These are phyloP conservation scores for Lactarius tabidus DNA, from an alignment of 768 basidiomycete species.

Conservation along the genomic window DNA sequence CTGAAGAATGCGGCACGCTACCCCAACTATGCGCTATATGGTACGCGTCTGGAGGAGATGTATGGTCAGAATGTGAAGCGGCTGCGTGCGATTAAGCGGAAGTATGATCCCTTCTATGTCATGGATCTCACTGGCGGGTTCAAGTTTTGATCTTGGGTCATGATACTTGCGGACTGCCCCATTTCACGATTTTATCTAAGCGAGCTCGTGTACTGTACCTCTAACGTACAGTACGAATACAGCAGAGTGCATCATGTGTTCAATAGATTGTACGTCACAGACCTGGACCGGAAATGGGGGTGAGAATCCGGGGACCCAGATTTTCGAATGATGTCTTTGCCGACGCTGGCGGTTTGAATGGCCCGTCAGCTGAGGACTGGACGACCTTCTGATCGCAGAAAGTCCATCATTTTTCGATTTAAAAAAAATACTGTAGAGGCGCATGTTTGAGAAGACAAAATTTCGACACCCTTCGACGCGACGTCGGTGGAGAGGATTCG, in stretches of 20 bases:
- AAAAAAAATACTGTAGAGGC: background rate
- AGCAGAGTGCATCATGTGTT: background rate
- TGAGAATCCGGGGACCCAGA: background rate
- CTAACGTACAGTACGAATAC: no score
- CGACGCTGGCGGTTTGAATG: no score
- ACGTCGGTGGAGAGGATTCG: no score
- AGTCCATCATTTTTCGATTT: background rate
- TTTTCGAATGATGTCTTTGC: background rate
- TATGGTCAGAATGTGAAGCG: background rate
- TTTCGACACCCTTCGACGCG: background rate
- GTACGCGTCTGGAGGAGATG: background rate
- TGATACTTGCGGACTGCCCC: no score
- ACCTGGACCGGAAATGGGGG: background rate
- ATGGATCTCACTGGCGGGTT: background rate
- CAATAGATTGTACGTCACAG: background rate
- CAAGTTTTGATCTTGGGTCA: background rate
- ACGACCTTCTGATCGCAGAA: background rate
- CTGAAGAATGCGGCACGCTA: no score
- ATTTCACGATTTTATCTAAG: no score
- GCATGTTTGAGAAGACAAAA: background rate
- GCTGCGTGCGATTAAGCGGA: background rate
- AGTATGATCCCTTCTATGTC: background rate
- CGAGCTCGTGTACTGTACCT: no score
- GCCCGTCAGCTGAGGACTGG: no score
- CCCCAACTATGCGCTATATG: background rate